A percentile compares a stretch with the other conserved stretches of the same genome.
phyloP scores from a whole-genome alignment of 148 eudicot species.

The Rhododendron mucronatum region DNA sequence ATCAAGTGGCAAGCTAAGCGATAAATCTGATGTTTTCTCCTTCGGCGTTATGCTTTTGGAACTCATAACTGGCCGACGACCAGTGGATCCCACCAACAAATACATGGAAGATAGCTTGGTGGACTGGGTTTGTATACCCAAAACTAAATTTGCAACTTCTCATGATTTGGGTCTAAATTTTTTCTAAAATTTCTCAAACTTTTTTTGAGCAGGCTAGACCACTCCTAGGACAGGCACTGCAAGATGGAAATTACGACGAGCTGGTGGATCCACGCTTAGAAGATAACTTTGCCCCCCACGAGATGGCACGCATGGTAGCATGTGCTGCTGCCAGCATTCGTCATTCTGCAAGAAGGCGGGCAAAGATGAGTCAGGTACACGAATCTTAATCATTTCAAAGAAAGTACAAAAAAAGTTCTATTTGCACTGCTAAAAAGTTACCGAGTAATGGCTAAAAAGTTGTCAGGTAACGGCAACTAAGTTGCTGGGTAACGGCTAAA shows the following conservation, averaged over 20 bases:
- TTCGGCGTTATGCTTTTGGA: conserved; percentile 81
- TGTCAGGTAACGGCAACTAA: too few species aligned
- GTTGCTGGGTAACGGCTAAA: too few species aligned
- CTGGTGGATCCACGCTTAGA: conserved; percentile 26
- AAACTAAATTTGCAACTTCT: neutral
- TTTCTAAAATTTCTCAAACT: neutral
- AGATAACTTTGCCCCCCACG: conserved; percentile 32
- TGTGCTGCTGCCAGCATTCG: conserved; percentile 57
- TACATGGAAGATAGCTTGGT: conserved; percentile 80
- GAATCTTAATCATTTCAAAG: neutral
- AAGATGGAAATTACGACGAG: conserved; percentile 43
- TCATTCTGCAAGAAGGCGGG: conserved; percentile 51
- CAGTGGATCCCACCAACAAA: conserved; percentile 52
- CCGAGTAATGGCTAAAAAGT: too few species aligned
- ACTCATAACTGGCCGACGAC: conserved; percentile 72
- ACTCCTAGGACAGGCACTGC: conserved; percentile 38
- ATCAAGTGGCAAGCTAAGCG: conserved; percentile 77
- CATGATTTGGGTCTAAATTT: neutral
- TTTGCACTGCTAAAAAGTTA: neutral
- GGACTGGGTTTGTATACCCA: conserved; percentile 52
- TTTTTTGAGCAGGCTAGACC: conserved; percentile 29
- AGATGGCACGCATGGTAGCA: conserved; percentile 54
- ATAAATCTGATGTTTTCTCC: conserved; percentile 88
- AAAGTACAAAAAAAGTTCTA: too few species aligned
- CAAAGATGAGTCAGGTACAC: conserved; percentile 57